Percentiles rank a stretch among this genome's conserved stretches.
Evolutionary conservation across 257 asterid genomes (phyloP).

Genomic region (Jacaranda mimosifolia): DNA sequence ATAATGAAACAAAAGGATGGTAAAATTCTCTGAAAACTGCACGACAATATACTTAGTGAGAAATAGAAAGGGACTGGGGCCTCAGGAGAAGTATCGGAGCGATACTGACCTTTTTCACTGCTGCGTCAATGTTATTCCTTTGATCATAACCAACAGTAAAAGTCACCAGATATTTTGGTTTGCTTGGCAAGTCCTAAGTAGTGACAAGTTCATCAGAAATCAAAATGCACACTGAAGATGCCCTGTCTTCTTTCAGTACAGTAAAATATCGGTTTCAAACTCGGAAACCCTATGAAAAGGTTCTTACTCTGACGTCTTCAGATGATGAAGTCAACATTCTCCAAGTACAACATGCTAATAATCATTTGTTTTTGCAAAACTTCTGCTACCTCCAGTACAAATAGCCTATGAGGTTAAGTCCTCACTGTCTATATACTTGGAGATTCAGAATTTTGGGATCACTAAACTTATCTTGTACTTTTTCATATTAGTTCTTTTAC

Average conservation of each 20-base stretch:
- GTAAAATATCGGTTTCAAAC: background rate
- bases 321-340: too few species aligned
- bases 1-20: constrained; percentile 71
- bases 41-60: constrained; percentile 30
- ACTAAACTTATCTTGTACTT: too few species aligned
- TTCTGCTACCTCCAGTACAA: too few species aligned
- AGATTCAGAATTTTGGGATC: too few species aligned
- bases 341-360: too few species aligned
- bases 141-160: constrained; percentile 74
- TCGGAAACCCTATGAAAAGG: background rate
- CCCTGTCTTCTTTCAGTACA: background rate
- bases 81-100: background rate
- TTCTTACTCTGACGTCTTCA: too few species aligned
- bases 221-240: background rate
- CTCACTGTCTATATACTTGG: too few species aligned
- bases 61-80: background rate
- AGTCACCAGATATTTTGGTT: constrained; percentile 70
- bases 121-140: constrained; percentile 63
- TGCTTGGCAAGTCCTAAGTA: constrained; percentile 59
- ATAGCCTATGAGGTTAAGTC: too few species aligned
- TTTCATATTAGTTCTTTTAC: too few species aligned
- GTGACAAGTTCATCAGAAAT: constrained; percentile 23
- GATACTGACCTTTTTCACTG: constrained; percentile 70
- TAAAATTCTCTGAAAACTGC: constrained; percentile 74
- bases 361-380: too few species aligned